Evolutionary conservation across 345 rosid genomes (phyloP).

Genomic region (Erodium maritimum): DNA sequence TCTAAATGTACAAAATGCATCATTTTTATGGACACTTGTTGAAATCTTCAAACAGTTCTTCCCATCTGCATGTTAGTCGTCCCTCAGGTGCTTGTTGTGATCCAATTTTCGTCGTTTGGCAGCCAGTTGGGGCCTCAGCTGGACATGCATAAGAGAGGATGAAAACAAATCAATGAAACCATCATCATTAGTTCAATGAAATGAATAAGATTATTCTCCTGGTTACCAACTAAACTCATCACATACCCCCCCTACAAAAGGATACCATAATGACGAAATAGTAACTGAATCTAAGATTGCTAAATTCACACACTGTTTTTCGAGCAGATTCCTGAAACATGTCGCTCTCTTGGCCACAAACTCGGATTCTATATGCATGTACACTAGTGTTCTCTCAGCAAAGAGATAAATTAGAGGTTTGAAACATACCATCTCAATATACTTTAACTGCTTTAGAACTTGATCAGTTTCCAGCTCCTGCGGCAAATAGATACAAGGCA

Average conservation of each 20-base stretch:
- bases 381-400: background rate
- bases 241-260: no score
- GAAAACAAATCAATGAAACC: slow-evolving; percentile 1
- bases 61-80: background rate
- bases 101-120: slow-evolving; percentile 27
- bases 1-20: background rate
- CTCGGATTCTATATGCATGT: no score
- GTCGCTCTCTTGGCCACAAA: no score
- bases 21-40: no score
- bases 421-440: slow-evolving; percentile 48
- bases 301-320: background rate
- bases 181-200: no score
- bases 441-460: slow-evolving; percentile 67
- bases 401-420: background rate
- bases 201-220: no score
- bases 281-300: no score
- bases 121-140: slow-evolving; percentile 47
- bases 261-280: no score
- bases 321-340: no score
- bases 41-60: background rate
- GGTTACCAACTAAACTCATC: background rate
- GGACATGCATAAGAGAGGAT: slow-evolving; percentile 14
- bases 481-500: slow-evolving; percentile 11
- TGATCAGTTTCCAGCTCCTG: slow-evolving; percentile 86
- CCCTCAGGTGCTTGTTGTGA: background rate